A percentile compares a stretch with the other conserved stretches of the same genome.
These are phyloP conservation scores for Leccinum fallax DNA, from an alignment of 1,284 basidiomycete genomes.

Conservation along the genomic window DNA sequence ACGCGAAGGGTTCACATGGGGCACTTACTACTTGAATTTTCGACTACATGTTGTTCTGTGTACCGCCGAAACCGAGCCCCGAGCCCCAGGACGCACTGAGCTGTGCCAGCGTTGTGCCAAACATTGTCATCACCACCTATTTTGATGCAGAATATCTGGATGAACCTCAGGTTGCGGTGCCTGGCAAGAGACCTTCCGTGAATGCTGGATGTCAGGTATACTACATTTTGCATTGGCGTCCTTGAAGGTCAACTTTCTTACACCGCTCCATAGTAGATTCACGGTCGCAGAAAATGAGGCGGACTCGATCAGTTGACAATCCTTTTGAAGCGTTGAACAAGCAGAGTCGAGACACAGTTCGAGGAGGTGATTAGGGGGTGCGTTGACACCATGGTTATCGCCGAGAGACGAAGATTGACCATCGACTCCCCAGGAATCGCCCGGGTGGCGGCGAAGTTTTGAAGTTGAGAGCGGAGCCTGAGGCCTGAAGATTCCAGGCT, in stretches of 20 bases:
- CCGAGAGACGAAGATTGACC: background rate
- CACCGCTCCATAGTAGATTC: background rate
- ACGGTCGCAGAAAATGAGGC: background rate
- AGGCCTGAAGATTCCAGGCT: background rate
- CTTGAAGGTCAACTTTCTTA: background rate
- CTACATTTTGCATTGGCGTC: background rate
- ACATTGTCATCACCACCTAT: background rate
- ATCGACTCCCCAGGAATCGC: background rate
- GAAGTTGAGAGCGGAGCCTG: background rate
- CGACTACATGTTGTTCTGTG: background rate
- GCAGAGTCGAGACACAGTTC: background rate
- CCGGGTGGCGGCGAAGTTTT: background rate
- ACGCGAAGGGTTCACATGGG: background rate
- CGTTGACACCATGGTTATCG: background rate
- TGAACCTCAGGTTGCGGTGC: background rate
- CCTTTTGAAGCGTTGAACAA: background rate
- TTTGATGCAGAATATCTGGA: background rate
- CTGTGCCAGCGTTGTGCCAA: conserved; percentile 1
- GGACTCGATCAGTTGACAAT: background rate
- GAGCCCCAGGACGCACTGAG: background rate
- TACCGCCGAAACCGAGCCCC: background rate
- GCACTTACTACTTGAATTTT: background rate
- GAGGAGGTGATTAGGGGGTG: background rate
- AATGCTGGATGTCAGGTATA: background rate
- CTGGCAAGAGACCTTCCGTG: background rate